Base-by-base conservation (phyloP, 768 basidiomycete species). In the Xanthoconium stramineum region DNA sequence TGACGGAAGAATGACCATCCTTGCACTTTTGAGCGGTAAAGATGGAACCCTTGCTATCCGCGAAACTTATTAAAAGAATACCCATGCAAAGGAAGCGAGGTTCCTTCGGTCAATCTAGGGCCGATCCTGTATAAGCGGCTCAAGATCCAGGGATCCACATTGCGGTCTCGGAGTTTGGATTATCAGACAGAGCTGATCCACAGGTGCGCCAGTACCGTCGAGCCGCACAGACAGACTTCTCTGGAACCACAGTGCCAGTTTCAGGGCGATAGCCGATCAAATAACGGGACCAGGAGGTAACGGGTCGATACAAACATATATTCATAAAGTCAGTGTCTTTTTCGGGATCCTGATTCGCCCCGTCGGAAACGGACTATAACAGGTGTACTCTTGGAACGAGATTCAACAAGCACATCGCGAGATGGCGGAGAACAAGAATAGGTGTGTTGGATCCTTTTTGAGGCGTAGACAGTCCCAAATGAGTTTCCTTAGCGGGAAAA, bases 101-200 rank as follows among this genome's bases (percentile, higher is more conserved):
- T 85, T 15, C 69, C 79, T 14, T 73, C 72, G 14, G 73, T 84
- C 55, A 79, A 87, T 68, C 74, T 97, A 45, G 64, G 63, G 6
- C 85, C 84, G 11, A 81, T 97, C 52, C 75, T 96, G 55, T 85
- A 77, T 71, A 98, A 95, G 74, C 85, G 94, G 17, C 82, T 97
- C 49, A 84, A 86, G 28, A 86, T 98, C 49, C 86, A 93, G 71
- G 94, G 94, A 20, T 91, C 91, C 20, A 96, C 93, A 2, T 75
- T 97, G 32, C 84, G 94, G 24, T 83, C 87, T 32, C 83, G 91
- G 44, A 80, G 83, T 28, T 64, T 77, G n/a, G 75, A 80, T 59
- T 97, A 96, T 70, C 93, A 97, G 71, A 78, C 81, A 5, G 80
- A 88, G 20, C 76, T 96, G 48, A 80, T 91, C 53, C 68, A 72